A percentile compares a stretch with the other conserved stretches of the same genome.
Evolutionary conservation across 2,329 filamentous ascomycete species (phyloP).

Genomic region (Cercospora nicotianae): DNA sequence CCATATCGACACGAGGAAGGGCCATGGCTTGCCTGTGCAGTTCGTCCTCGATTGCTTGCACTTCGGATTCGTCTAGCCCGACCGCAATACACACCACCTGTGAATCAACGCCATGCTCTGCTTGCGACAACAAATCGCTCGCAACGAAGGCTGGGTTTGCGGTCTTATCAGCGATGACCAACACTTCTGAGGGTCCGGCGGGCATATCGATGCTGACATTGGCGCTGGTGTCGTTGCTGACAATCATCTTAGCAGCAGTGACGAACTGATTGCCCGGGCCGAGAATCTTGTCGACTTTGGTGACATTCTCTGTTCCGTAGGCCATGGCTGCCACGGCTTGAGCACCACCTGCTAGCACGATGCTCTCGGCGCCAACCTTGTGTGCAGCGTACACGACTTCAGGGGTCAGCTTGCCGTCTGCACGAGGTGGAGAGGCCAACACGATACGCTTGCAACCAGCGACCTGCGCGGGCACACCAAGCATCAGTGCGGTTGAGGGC

Average conservation of each 20-base stretch:
- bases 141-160: constrained; percentile 94
- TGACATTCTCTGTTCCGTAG: constrained; percentile 91
- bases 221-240: constrained; percentile 94
- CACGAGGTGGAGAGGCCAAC: constrained; percentile 83
- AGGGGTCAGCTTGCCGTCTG: constrained; percentile 87
- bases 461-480: constrained; percentile 96
- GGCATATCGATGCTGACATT: constrained; percentile 98
- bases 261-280: constrained; percentile 98
- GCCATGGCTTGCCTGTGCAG: constrained; percentile 83
- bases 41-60: constrained; percentile 86
- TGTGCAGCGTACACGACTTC: constrained; percentile 97
- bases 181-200: constrained; percentile 90
- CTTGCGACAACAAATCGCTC: constrained; percentile 89
- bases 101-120: constrained; percentile 93
- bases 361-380: constrained; percentile 93
- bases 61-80: constrained; percentile 68
- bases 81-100: constrained; percentile 91
- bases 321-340: constrained; percentile 96
- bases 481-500: constrained; percentile 94
- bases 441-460: constrained; percentile 95
- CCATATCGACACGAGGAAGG: constrained; percentile 88
- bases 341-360: constrained; percentile 91
- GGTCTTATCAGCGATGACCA: constrained; percentile 88
- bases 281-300: constrained; percentile 97
- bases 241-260: constrained; percentile 96